Evolutionary conservation across 352 stramenopile genomes (phyloP).

Genomic region (Phytophthora cryptogea): DNA sequence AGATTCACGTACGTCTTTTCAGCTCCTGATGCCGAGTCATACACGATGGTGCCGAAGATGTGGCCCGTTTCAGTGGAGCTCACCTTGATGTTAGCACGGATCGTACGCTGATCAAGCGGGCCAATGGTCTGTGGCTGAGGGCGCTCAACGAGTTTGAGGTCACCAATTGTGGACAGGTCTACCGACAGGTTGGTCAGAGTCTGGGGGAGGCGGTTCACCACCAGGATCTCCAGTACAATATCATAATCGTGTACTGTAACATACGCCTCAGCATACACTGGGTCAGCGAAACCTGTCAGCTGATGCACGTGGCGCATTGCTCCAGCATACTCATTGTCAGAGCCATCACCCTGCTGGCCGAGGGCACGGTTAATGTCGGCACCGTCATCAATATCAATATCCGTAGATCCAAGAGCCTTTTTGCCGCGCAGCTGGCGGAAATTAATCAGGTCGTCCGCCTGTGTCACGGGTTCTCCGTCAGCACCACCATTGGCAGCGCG

Average conservation of each 20-base stretch:
- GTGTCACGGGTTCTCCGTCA: conserved; percentile 63
- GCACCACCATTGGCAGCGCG: conserved; percentile 40
- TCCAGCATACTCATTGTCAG: conserved; percentile 85
- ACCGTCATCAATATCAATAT: conserved; percentile 99
- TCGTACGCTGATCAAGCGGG: conserved; percentile 96
- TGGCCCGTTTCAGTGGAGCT: conserved; percentile 99
- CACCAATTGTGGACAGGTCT: conserved; percentile 98
- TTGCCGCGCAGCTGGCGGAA: conserved; percentile 96
- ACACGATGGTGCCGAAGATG: conserved; percentile 99
- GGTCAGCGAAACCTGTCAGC: conserved; percentile 98
- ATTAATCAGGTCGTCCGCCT: conserved; percentile 97
- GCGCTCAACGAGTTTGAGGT: conserved; percentile 99
- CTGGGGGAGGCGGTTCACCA: conserved; percentile 98
- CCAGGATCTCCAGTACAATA: conserved; percentile 98
- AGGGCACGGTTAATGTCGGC: conserved; percentile 95
- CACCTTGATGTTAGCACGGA: conserved; percentile 99
- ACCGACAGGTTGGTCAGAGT: conserved; percentile 99
- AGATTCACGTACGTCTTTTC: conserved; percentile 99
- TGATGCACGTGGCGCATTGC: conserved; percentile 98
- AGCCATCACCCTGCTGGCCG: conserved; percentile 75
- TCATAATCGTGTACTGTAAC: conserved; percentile 99
- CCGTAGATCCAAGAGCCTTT: conserved; percentile 90
- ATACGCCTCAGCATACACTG: conserved; percentile 99
- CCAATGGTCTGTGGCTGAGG: conserved; percentile 98
- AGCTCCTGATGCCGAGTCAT: conserved; percentile 94